Evolutionary conservation across 1,139 yeast species (phyloP).

Genomic region (Taphrina betulina): DNA sequence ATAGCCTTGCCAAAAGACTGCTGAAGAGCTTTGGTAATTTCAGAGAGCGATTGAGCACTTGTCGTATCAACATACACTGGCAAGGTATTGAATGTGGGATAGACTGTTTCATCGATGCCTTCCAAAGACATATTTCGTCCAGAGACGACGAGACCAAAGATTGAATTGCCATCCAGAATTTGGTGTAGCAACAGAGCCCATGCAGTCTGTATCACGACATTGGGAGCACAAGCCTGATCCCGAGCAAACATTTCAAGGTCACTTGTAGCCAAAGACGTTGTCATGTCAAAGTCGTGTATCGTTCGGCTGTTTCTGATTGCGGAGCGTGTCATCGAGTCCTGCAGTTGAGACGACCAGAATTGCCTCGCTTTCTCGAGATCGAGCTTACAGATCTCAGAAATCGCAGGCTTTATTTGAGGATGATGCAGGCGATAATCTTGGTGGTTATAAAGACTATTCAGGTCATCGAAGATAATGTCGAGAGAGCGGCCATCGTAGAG

Average conservation of each 20-base stretch:
- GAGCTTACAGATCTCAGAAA: constrained; percentile 7
- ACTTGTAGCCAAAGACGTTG: not conserved
- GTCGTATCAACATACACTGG: constrained; percentile 35
- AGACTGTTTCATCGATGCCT: constrained; percentile 35
- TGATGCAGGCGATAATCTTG: not conserved
- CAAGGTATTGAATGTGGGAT: constrained; percentile 39
- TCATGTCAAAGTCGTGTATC: not conserved
- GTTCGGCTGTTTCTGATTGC: not conserved
- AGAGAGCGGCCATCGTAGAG: constrained; percentile 39
- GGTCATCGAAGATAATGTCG: constrained; percentile 35
- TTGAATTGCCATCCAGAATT: constrained; percentile 29
- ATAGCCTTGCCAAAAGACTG: constrained; percentile 21
- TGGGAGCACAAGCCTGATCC: constrained; percentile 35
- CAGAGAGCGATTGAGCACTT: not conserved
- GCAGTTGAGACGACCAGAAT: constrained; percentile 18
- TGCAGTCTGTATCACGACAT: constrained; percentile 37
- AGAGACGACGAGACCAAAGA: constrained; percentile 37
- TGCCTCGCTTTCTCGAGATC: constrained; percentile 1
- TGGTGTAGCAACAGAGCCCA: constrained; percentile 35
- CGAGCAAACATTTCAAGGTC: constrained; percentile 1
- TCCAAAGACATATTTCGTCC: constrained; percentile 34
- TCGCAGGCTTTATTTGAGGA: not conserved
- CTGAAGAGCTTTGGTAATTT: constrained; percentile 32
- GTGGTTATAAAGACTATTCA: constrained; percentile 7
- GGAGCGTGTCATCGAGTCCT: not conserved